A percentile compares a stretch with the other conserved stretches of the same genome.
phyloP scores from a whole-genome alignment of 176 grass and related monocot genomes.

The Aegilops longissima region DNA sequence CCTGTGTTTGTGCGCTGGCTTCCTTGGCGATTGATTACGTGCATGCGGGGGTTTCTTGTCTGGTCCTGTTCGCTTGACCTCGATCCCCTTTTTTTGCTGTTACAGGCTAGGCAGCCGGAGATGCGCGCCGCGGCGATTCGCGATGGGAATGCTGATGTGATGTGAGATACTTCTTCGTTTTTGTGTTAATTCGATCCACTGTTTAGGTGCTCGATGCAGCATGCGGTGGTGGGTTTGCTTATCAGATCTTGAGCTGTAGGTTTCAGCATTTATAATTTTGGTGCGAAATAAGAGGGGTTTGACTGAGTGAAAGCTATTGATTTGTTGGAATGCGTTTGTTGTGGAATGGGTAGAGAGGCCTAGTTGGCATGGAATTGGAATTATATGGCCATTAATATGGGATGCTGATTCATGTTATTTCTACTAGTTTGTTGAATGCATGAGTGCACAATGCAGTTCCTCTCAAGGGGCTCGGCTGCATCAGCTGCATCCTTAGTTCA shows the following conservation, averaged over 20 bases:
- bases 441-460: not conserved
- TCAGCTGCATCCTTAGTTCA: not conserved
- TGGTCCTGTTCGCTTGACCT: not conserved
- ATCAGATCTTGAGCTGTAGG: conserved; percentile 3
- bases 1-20: not conserved
- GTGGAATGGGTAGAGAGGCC: not conserved
- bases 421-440: not conserved
- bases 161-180: conserved; percentile 38
- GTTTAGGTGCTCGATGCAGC: not conserved
- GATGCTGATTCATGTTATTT: no score
- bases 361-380: not conserved
- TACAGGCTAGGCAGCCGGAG: conserved; percentile 52
- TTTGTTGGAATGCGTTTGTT: not conserved
- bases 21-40: not conserved
- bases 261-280: not conserved
- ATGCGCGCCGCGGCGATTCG: conserved; percentile 45
- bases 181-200: not conserved
- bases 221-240: not conserved
- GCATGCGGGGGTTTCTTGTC: not conserved
- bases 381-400: not conserved
- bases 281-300: not conserved
- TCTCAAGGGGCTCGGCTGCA: not conserved
- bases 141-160: conserved; percentile 47
- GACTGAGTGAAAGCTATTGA: not conserved
- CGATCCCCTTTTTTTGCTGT: not conserved